Percentiles rank a stretch among this genome's conserved stretches.
Conservation (phyloP, 108 stramenopile genomes). For the Fragilaria crotonensis region DNA sequence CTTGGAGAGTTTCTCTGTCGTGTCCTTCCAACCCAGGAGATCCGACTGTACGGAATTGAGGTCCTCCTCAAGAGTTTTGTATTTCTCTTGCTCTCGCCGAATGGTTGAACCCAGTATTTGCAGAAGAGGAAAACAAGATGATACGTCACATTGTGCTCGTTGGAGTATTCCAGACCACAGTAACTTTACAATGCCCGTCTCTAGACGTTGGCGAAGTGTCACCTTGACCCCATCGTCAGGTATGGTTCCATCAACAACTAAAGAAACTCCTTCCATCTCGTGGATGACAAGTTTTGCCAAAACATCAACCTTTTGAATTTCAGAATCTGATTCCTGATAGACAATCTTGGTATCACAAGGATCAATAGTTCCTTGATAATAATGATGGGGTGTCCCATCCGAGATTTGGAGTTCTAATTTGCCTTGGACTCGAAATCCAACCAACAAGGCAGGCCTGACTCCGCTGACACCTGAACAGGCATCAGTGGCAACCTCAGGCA, state of each 20-base stretch:
- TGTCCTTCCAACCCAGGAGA: conserved; percentile 25
- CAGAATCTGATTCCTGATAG: too few species aligned
- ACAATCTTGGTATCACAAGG: too few species aligned
- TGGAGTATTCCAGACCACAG: background rate
- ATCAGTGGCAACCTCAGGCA: too few species aligned
- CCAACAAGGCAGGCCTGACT: too few species aligned
- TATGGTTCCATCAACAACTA: background rate
- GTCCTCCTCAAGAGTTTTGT: background rate
- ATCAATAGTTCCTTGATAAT: too few species aligned
- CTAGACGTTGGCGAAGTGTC: background rate
- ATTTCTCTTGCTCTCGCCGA: background rate
- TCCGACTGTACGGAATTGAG: background rate
- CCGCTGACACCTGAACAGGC: too few species aligned
- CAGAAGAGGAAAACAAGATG: background rate
- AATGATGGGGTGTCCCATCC: too few species aligned
- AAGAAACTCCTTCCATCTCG: background rate
- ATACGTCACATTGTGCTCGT: background rate
- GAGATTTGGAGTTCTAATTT: too few species aligned
- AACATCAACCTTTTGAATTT: background rate
- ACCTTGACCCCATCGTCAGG: background rate
- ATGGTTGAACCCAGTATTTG: background rate
- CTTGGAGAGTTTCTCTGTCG: conserved; percentile 21
- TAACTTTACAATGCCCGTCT: background rate
- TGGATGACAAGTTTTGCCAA: background rate
- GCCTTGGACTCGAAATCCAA: too few species aligned